Conservation (phyloP, 306 rosid species). For the Vigna radiata region DNA sequence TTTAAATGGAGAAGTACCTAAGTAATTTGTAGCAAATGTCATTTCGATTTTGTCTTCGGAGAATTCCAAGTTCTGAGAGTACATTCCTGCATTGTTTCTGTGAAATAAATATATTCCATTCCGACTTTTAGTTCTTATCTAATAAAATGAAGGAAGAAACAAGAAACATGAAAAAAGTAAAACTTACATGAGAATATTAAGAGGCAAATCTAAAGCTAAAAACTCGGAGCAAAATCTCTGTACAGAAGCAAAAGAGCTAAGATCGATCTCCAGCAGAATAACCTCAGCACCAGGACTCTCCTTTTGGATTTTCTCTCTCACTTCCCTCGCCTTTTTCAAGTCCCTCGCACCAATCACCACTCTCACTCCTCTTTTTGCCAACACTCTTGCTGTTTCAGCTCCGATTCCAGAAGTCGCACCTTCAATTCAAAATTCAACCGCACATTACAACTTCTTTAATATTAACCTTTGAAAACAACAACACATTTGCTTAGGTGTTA, state of each 20-base stretch:
- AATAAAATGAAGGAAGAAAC: neutral
- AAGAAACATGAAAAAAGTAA: neutral
- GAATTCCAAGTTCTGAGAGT: slow-evolving; percentile 78
- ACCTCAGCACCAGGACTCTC: slow-evolving; percentile 83
- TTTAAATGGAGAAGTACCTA: slow-evolving; percentile 59
- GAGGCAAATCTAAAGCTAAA: slow-evolving; percentile 73
- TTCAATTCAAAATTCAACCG: slow-evolving; percentile 43
- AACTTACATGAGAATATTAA: slow-evolving; percentile 83
- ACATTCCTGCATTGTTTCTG: slow-evolving; percentile 96
- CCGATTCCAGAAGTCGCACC: slow-evolving; percentile 94
- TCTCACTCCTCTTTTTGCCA: slow-evolving; percentile 92
- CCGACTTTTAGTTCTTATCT: slow-evolving; percentile 11
- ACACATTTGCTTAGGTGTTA: neutral
- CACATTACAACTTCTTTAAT: neutral
- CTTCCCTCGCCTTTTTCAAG: slow-evolving; percentile 66
- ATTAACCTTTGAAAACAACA: neutral
- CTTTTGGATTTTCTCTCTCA: slow-evolving; percentile 63
- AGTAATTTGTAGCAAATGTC: slow-evolving; percentile 97
- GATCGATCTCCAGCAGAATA: slow-evolving; percentile 78
- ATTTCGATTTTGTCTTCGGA: slow-evolving; percentile 92
- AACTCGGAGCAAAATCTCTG: slow-evolving; percentile 75
- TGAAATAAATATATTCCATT: slow-evolving; percentile 35
- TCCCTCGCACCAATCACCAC: slow-evolving; percentile 89
- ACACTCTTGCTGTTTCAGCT: slow-evolving; percentile 91
- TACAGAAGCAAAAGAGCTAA: slow-evolving; percentile 84